Evolutionary conservation across 2,329 filamentous ascomycete genomes (phyloP).

Genomic region (Cucurbitaria berberidis): DNA sequence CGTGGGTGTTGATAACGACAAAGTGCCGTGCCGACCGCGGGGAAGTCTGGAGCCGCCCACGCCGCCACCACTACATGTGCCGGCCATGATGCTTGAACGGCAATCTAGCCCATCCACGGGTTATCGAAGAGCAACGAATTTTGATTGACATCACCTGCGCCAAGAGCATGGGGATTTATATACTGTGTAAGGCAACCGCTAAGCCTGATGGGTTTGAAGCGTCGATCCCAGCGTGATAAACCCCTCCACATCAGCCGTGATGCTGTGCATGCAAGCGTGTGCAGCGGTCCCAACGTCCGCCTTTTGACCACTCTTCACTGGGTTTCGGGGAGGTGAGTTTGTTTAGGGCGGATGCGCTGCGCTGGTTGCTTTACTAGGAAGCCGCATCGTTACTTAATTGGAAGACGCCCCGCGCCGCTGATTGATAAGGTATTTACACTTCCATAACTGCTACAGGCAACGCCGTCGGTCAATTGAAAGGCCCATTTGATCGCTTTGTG

Average conservation of each 20-base stretch:
- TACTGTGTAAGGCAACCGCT: constrained; percentile 41
- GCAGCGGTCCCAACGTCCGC: constrained; percentile 9
- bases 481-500: neutral
- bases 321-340: constrained; percentile 6
- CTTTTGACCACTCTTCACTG: constrained; percentile 6
- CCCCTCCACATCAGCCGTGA: constrained; percentile 26
- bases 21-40: constrained; percentile 16
- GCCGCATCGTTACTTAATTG: constrained; percentile 15
- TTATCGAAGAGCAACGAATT: constrained; percentile 11
- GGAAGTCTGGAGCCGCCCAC: constrained; percentile 12
- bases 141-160: constrained; percentile 14
- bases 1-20: constrained; percentile 13
- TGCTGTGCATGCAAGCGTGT: constrained; percentile 19
- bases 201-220: constrained; percentile 26
- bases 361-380: constrained; percentile 17
- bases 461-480: constrained; percentile 3
- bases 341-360: constrained; percentile 7
- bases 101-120: constrained; percentile 8
- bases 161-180: constrained; percentile 36
- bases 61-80: constrained; percentile 17
- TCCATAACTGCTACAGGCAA: constrained; percentile 1
- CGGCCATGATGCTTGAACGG: constrained; percentile 9
- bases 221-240: constrained; percentile 27
- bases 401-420: constrained; percentile 12
- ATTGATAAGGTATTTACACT: constrained; percentile 15